Evolutionary conservation across 225 moss, liverwort and hornwort genomes (phyloP), one percentile per base, ranked within the genome.

Genomic region (Asterella californica): DNA sequence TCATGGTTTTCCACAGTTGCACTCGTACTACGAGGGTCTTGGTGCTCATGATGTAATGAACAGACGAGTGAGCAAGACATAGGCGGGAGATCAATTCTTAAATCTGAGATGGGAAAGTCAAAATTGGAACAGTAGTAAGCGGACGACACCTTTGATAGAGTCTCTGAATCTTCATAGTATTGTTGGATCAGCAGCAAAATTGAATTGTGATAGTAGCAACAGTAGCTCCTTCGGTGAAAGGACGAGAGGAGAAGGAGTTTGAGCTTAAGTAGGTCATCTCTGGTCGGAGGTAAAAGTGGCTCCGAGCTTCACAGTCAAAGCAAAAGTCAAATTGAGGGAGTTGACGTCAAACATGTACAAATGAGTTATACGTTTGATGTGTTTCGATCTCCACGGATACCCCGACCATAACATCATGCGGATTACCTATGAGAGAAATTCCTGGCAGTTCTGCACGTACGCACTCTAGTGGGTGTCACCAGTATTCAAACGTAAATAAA

Each of bases 361-460:
- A 61, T 61, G 21, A 4, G 2, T 61, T 61, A 18, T 15, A 46
- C 4, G 42, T 78, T 25, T 55, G 55, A 53, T 22, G 50, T 33
- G 74, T 80, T 33, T 80, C 83, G 0, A n/a, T 73, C 32, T 76
- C 82, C 1, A 59, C 74, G 15, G 64, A 57, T 50, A 30, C 32
- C 0, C 32, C 64, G 5, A 17, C 30, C 9, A 74, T 32, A 22
- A 65, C 53, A 24, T 63, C 46, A 9, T 37, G 12, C n/a, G 60
- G 79, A 21, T 36, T 84, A 29, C 87, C 90, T 8, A 10, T 88
- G 81, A 83, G 74, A 63, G 90, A 85, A 64, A 85, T 90, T 54
- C 90, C 90, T 0, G 90, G 90, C 15, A 34, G 65, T 1, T 90
- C 87, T 48, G 90, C n/a, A n/a, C n/a, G n/a, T n/a, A n/a, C n/a